A percentile compares a stretch with the other conserved stretches of the same genome.
Conservation (phyloP, 2,329 filamentous ascomycete species). For the Paraphaeosphaeria sporulosa region DNA sequence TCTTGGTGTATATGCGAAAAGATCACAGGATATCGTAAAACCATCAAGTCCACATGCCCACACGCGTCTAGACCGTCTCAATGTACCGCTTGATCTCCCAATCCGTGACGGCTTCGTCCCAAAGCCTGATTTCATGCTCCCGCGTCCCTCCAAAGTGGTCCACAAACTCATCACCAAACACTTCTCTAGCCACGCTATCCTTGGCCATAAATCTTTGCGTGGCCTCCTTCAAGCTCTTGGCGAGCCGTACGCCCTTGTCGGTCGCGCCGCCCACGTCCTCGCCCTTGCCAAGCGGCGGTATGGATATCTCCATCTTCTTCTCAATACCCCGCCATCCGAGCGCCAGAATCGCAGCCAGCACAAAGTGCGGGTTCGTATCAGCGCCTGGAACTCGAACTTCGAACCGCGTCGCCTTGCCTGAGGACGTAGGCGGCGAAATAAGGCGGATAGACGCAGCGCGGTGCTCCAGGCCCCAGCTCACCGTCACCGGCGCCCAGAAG, state of each 20-base stretch:
- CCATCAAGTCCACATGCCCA: not conserved
- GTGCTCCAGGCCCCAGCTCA: slow-evolving; percentile 96
- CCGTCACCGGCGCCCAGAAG: slow-evolving; percentile 98
- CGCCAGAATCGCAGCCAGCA: slow-evolving; percentile 84
- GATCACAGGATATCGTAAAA: slow-evolving; percentile 13
- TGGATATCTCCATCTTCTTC: slow-evolving; percentile 84
- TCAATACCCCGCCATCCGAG: slow-evolving; percentile 91
- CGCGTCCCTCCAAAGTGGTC: slow-evolving; percentile 93
- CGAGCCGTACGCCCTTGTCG: slow-evolving; percentile 79
- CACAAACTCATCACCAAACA: slow-evolving; percentile 94
- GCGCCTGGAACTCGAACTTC: slow-evolving; percentile 95
- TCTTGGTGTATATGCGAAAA: not conserved
- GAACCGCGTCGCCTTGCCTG: slow-evolving; percentile 85
- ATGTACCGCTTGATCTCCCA: slow-evolving; percentile 71
- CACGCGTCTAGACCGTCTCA: slow-evolving; percentile 38
- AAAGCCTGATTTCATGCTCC: slow-evolving; percentile 87
- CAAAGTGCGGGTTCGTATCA: slow-evolving; percentile 87
- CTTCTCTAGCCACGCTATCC: slow-evolving; percentile 88
- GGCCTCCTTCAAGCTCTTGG: slow-evolving; percentile 86
- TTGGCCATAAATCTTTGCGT: slow-evolving; percentile 77
- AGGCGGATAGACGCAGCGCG: slow-evolving; percentile 89
- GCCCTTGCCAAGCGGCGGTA: slow-evolving; percentile 84
- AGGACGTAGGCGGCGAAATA: slow-evolving; percentile 86
- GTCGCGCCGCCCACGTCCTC: slow-evolving; percentile 76
- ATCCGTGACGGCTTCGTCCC: slow-evolving; percentile 96